Conservation (phyloP, 2,329 filamentous ascomycete species). For the Ascochyta koolunga region DNA sequence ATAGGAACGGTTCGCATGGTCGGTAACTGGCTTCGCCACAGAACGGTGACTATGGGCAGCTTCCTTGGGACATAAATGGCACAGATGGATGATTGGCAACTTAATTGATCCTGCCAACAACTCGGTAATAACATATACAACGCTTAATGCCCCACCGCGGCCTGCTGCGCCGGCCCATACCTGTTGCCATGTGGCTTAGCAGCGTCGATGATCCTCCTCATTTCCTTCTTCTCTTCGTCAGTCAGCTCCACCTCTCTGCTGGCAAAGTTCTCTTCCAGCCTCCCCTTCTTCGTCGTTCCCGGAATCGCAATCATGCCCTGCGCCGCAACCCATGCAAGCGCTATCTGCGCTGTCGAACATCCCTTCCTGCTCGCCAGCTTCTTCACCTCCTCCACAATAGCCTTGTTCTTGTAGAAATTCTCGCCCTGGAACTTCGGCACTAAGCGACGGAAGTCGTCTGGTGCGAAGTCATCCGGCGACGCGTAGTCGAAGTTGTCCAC, state of each 20-base stretch:
- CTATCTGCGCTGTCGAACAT: slow-evolving; percentile 63
- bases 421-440: slow-evolving; percentile 51
- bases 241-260: slow-evolving; percentile 28
- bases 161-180: slow-evolving; percentile 40
- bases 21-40: no score
- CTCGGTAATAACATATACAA: not conserved
- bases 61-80: no score
- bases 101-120: no score
- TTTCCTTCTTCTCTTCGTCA: slow-evolving; percentile 28
- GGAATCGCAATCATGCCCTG: slow-evolving; percentile 62
- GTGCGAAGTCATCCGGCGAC: slow-evolving; percentile 53
- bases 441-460: slow-evolving; percentile 39
- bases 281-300: slow-evolving; percentile 42
- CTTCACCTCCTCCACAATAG: slow-evolving; percentile 35
- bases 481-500: slow-evolving; percentile 28
- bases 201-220: slow-evolving; percentile 25
- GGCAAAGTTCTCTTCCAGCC: slow-evolving; percentile 32
- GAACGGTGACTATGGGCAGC: no score
- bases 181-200: slow-evolving; percentile 51
- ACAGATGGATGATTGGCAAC: no score
- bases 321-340: slow-evolving; percentile 43
- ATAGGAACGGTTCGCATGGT: no score
- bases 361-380: slow-evolving; percentile 52
- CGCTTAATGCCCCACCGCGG: slow-evolving; percentile 24
- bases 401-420: slow-evolving; percentile 41